Evolutionary conservation across 495 filamentous ascomycete genomes (phyloP), one percentile per base, ranked within the genome.

Genomic region (Hypoxylon intermedium): DNA sequence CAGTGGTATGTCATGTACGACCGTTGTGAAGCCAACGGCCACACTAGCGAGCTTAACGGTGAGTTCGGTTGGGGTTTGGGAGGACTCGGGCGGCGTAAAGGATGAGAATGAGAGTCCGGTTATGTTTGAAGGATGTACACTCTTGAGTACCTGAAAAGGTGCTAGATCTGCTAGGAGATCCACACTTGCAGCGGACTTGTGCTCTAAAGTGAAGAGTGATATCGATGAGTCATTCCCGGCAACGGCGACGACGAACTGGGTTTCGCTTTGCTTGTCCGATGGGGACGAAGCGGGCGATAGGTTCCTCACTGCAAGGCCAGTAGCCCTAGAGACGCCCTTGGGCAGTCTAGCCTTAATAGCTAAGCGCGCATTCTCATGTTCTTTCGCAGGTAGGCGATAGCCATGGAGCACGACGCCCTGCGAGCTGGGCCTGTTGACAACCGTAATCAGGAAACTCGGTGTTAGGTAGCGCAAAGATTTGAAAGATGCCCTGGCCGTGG

Each of bases 181-280:
- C 47, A 82, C 67, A 23, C 63, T 70, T 33, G 59, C 68, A 20
- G 75, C 63, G 28, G 71, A 60, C 52, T 79, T 75, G 21, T 81
- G 79, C 26, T 94, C 86, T 31, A 96, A 68, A 2, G 89, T 91
- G 67, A 89, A 85, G 28, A 96, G 74, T 7, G 85, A 82, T 61
- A 97, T 87, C 13, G 90, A 91, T 63, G 85, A 84, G 68, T 96
- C 91, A 58, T 90, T 89, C 12, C 88, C 91, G 2, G 91, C 88
- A 20, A 93, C 84, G 21, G 94, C 93, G 55, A 97, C 79, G 65
- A 86, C 83, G 51, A 88, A 87, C 72, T 96, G 90, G 57, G 86
- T 82, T 52, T 87, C 83, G 49, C 77, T 78, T 30, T 83, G 74
- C 24, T 73, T 69, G 0, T 70, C 63, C 2, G 61, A 54, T 5